phyloP scores from a whole-genome alignment of 2,329 filamentous ascomycete genomes.

The Tolypocladium ovalisporum region DNA sequence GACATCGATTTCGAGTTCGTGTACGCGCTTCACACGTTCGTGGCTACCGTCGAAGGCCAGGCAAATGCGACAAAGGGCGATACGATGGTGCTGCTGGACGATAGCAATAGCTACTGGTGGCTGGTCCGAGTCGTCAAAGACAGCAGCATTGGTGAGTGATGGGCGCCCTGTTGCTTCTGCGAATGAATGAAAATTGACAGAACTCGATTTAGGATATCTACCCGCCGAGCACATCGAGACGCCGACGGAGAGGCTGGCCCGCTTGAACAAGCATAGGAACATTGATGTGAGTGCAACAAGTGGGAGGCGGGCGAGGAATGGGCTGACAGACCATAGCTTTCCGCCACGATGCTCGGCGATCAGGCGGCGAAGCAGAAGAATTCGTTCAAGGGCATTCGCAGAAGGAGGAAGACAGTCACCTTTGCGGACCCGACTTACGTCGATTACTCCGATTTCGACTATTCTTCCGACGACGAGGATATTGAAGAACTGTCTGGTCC shows the following conservation, averaged over 20 bases:
- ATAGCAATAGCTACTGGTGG: slow-evolving; percentile 99
- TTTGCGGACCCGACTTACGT: slow-evolving; percentile 81
- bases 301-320: background rate
- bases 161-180: background rate
- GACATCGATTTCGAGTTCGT: slow-evolving; percentile 99
- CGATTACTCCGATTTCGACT: slow-evolving; percentile 79
- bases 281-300: slow-evolving; percentile 62
- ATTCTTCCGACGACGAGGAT: slow-evolving; percentile 63
- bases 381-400: slow-evolving; percentile 71
- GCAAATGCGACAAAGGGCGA: slow-evolving; percentile 97
- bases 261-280: slow-evolving; percentile 95
- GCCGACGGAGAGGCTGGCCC: slow-evolving; percentile 83
- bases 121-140: slow-evolving; percentile 94
- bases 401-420: slow-evolving; percentile 76
- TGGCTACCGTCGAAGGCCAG: slow-evolving; percentile 94
- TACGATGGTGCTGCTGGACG: slow-evolving; percentile 95
- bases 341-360: slow-evolving; percentile 52
- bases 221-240: slow-evolving; percentile 98
- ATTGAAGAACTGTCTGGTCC: slow-evolving; percentile 33
- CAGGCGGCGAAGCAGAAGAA: slow-evolving; percentile 69
- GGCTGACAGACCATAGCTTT: slow-evolving; percentile 30
- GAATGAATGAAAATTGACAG: slow-evolving; percentile 7
- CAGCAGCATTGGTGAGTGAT: slow-evolving; percentile 66
- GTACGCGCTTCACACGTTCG: slow-evolving; percentile 94
- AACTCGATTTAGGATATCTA: slow-evolving; percentile 59